phyloP scores from a whole-genome alignment of 2,329 filamentous ascomycete genomes.

The Apiospora hydei region DNA sequence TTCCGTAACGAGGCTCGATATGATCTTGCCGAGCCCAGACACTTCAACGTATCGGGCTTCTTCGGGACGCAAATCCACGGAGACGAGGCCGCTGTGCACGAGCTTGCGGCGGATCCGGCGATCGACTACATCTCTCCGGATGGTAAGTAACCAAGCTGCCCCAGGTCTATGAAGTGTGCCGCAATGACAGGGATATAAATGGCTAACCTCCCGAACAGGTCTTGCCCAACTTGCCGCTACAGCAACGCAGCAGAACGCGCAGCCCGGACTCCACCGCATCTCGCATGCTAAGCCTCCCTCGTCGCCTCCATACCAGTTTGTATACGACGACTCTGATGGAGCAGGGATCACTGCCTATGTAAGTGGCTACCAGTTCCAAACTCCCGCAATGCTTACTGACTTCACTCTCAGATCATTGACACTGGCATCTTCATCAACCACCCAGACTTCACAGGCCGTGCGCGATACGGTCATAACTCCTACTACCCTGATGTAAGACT shows the following conservation, averaged over 20 bases:
- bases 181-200: too few relatives aligned
- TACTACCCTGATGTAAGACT: neutral
- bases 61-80: neutral
- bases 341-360: neutral
- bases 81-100: neutral
- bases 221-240: neutral
- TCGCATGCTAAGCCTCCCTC: neutral
- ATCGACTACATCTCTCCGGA: neutral
- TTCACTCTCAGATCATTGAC: slow-evolving; percentile 49
- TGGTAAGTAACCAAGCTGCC: neutral
- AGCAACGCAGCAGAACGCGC: neutral
- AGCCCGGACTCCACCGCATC: neutral
- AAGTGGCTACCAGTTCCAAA: neutral
- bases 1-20: neutral
- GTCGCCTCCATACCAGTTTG: neutral
- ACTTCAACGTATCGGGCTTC: neutral
- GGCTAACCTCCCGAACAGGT: neutral
- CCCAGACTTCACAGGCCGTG: slow-evolving; percentile 43
- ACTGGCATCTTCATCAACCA: slow-evolving; percentile 52
- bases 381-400: neutral
- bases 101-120: neutral
- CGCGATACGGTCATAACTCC: slow-evolving; percentile 17
- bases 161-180: too few relatives aligned
- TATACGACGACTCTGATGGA: neutral
- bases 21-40: neutral